Evolutionary conservation across 2,329 filamentous ascomycete genomes (phyloP).

Genomic region (Apiospora malaysiana): DNA sequence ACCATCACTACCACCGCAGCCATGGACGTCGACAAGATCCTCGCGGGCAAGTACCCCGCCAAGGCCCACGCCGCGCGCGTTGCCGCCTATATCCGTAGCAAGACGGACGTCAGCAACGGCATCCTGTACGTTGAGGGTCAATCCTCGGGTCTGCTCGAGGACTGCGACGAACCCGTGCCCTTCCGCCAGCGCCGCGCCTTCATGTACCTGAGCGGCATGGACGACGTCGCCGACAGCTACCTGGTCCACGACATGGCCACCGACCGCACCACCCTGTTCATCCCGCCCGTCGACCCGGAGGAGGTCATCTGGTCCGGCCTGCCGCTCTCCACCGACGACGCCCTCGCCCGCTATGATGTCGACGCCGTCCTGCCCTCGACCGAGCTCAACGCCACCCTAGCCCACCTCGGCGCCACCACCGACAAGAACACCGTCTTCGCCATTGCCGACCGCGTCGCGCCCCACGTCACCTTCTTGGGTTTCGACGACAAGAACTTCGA

Average conservation of each 20-base stretch:
- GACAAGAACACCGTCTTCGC: conserved; percentile 66
- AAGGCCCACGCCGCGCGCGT: conserved; percentile 87
- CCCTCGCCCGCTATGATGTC: conserved; percentile 77
- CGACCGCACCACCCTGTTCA: conserved; percentile 81
- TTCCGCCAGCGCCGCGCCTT: conserved; percentile 93
- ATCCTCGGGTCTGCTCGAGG: conserved; percentile 81
- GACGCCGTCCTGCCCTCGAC: conserved; percentile 76
- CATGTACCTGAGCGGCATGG: conserved; percentile 89
- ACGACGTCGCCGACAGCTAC: conserved; percentile 77
- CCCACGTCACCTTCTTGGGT: conserved; percentile 72
- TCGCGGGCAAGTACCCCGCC: conserved; percentile 75
- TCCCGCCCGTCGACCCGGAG: conserved; percentile 87
- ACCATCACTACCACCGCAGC: not conserved
- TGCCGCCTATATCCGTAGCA: conserved; percentile 75
- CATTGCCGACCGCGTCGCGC: conserved; percentile 78
- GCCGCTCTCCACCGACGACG: conserved; percentile 78
- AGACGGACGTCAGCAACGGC: conserved; percentile 65
- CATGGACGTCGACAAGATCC: conserved; percentile 56
- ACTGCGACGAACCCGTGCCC: conserved; percentile 82
- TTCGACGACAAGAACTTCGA: conserved; percentile 69
- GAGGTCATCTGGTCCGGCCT: conserved; percentile 93
- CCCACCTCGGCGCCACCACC: conserved; percentile 50
- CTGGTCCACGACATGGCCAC: conserved; percentile 80
- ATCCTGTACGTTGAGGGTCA: conserved; percentile 89
- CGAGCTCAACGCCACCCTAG: conserved; percentile 77